Evolutionary conservation across 805 yeast genomes (phyloP), one percentile per base, ranked within the genome.

Genomic region (Hanseniaspora guilliermondii): DNA sequence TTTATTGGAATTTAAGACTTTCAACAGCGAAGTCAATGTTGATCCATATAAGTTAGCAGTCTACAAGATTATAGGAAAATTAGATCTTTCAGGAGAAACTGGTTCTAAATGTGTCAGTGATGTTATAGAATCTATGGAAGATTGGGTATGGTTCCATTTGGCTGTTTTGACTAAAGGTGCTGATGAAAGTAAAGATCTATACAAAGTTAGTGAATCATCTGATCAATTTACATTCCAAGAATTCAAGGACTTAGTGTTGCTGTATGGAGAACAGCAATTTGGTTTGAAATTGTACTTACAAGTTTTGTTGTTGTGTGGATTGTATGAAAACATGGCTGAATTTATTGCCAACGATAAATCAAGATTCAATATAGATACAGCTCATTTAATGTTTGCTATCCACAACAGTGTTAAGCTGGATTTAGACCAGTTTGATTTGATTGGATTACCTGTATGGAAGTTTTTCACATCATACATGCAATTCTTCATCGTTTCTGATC

Each of bases 71-170:
- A 76, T 91, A 56, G 97, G 97, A n/a, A 83, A 93, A 66, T 87
- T 96, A 67, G 79, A 76, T 53, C 21, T 50, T 3, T 22, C 40
- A 22, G 45, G 45, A 14, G 32, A 33, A 82, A 82, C 70, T 27
- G 37, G 36, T 4, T 27, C 37, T 5, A 80, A 80, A 67, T 71
- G 77, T 58, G 70, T 89, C 61, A 80, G 94, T 37, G 66, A 80
- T n/a, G 78, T 91, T 32, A 77, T 84, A 38, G 69, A 80, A 37
- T 85, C 94, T 56, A 78, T 89, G 47, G 97, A 91, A 67, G 97
- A 91, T 69, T 91, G 97, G 97, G 67, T 91, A 49, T 91, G 98
- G 98, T 79, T 85, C 64, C 97, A 93, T 68, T 74, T 93, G 55
- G 76, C 80, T 68, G 73, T 91, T 30, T 79, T 85, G 16, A 78